Evolutionary conservation across 2,329 filamentous ascomycete genomes (phyloP), one percentile per base, ranked within the genome.

Genomic region (Akanthomyces dipterigenus): DNA sequence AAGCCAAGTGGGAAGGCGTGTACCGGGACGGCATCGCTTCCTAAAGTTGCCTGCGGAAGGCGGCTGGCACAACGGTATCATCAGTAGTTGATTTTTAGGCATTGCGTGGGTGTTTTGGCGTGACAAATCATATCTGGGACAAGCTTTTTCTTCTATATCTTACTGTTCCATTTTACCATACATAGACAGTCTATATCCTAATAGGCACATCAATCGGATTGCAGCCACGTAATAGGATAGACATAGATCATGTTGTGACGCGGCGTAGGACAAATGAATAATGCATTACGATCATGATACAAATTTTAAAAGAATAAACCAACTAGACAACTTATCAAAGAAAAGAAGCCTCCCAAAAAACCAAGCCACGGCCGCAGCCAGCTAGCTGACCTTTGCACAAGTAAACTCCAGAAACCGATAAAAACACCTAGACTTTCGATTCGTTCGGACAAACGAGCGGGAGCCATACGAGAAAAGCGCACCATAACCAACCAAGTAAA

Each of bases 1-100:
- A 93, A 64, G 73, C 80, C 61, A 72, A 77, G 36, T 85, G 81
- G 81, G 78, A 84, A 64, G 81, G 78, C 2, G 68, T 84, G 0
- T 85, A 84, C 62, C 69, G 71, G 8, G 68, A 73, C 42, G 71
- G 71, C 7, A 43, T 66, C 14, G 61, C 62, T 20, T 71, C 58
- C 59, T 50, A 22, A 60, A 14, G 46, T 8, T 18, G 5, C 3
- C 24, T 31, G 8, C 8, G 31, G 31, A 34, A n/a, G n/a, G n/a
- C n/a, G n/a, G 36, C 31, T 40, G 38, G 53, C 48, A 26, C 6
- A 18, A 46, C 5, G 22, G 20, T 16, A 28, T 49, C 20, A 11
- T 31, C 54, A 22, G 34, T 59, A 60, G 24, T 51, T 36, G n/a
- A n/a, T 50, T 46, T 28, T 3, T 22, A 24, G 26, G 63, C 56